Evolutionary conservation across 371 early-diverging fungal species (phyloP).

Genomic region (Mortierella sp.): DNA sequence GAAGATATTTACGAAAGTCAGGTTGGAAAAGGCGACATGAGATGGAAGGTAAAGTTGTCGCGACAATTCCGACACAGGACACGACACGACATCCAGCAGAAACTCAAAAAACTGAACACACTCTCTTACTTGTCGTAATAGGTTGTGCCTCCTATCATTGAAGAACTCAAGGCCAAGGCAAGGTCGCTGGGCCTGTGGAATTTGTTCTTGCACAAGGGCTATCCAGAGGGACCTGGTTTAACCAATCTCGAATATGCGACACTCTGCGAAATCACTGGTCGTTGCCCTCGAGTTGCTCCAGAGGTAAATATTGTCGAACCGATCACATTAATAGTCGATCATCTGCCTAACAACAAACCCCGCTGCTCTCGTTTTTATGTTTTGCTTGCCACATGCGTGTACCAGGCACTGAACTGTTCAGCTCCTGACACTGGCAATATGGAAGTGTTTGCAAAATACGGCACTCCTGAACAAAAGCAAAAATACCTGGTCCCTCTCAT

Average conservation of each 20-base stretch:
- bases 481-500: slow-evolving; percentile 89
- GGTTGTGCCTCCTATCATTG: slow-evolving; percentile 86
- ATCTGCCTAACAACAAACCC: neutral
- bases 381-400: neutral
- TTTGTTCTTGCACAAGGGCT: slow-evolving; percentile 85
- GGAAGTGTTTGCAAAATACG: slow-evolving; percentile 98
- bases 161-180: slow-evolving; percentile 90
- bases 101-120: neutral
- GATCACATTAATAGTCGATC: neutral
- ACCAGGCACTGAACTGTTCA: slow-evolving; percentile 86
- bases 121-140: slow-evolving; percentile 17
- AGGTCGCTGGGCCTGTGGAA: slow-evolving; percentile 95
- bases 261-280: slow-evolving; percentile 91
- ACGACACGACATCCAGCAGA: no score
- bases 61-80: neutral
- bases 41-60: slow-evolving; percentile 78
- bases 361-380: neutral
- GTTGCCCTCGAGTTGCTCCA: slow-evolving; percentile 81
- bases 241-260: slow-evolving; percentile 95
- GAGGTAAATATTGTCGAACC: slow-evolving; percentile 66
- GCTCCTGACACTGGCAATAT: slow-evolving; percentile 99
- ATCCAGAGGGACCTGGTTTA: slow-evolving; percentile 86
- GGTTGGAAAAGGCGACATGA: slow-evolving; percentile 78
- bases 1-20: slow-evolving; percentile 81
- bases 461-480: slow-evolving; percentile 85